phyloP scores from a whole-genome alignment of 257 asterid species.

The Haberlea rhodopensis region DNA sequence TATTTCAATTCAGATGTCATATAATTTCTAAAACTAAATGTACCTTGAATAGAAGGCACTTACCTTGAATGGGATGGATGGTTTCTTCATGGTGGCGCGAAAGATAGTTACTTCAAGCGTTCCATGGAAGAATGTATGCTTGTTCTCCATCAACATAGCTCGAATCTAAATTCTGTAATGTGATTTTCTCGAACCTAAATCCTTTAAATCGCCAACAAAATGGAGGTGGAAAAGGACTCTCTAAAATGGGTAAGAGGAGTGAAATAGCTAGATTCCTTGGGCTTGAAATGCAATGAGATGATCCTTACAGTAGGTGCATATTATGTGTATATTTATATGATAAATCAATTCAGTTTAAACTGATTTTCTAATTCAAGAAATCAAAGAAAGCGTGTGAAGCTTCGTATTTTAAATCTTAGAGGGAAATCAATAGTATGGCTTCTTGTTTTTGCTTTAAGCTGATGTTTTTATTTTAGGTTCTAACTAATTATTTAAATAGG shows the following conservation, averaged over 20 bases:
- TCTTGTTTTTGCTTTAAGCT: conserved; percentile 63
- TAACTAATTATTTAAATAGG: background rate
- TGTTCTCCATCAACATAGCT: conserved; percentile 47
- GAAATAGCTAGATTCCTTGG: background rate
- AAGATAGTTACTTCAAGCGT: conserved; percentile 86
- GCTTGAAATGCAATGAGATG: conserved; percentile 15
- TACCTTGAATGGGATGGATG: conserved; percentile 55
- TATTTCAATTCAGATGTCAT: too few relatives aligned
- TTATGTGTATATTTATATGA: conserved; percentile 1
- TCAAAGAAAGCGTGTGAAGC: conserved; percentile 46
- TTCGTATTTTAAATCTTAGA: conserved; percentile 45
- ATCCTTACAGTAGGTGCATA: conserved; percentile 19
- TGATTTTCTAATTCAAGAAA: conserved; percentile 44
- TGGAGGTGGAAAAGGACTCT: background rate
- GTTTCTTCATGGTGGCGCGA: conserved; percentile 50
- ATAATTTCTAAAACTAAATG: too few relatives aligned
- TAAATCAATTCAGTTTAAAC: conserved; percentile 31
- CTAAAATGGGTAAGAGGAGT: background rate
- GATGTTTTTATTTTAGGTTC: conserved; percentile 34
- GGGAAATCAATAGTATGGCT: conserved; percentile 41
- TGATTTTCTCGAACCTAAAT: too few relatives aligned
- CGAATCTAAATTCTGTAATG: background rate
- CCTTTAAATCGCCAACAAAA: background rate
- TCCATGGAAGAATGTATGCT: conserved; percentile 67
- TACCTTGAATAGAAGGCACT: conserved; percentile 13